These are phyloP conservation scores for Tilletia horrida DNA, from an alignment of 1,284 basidiomycete genomes.

Conservation along the genomic window DNA sequence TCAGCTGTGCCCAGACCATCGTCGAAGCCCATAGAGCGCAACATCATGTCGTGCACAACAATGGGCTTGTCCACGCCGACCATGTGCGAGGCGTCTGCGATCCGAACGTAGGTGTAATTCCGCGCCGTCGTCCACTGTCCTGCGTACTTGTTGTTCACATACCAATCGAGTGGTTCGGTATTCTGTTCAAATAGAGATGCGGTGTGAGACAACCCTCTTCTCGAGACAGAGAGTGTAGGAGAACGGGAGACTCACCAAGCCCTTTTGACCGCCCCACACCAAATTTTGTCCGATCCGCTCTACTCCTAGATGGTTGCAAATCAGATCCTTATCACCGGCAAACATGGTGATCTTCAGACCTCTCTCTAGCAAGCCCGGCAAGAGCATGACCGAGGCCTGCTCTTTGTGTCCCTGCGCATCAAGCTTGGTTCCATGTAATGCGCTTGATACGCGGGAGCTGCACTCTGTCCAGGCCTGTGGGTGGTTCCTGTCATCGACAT, in stretches of 20 bases:
- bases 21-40: constrained; percentile 43
- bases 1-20: constrained; percentile 61
- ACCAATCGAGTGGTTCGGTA: constrained; percentile 61
- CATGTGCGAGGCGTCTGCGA: constrained; percentile 62
- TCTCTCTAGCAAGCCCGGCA: constrained; percentile 74
- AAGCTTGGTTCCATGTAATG: constrained; percentile 59
- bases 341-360: constrained; percentile 81
- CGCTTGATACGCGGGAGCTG: constrained; percentile 65
- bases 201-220: background rate
- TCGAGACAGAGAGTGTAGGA: background rate
- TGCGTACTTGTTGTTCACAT: constrained; percentile 70
- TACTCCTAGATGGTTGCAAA: constrained; percentile 86
- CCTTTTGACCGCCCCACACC: constrained; percentile 79
- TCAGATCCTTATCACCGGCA: constrained; percentile 89
- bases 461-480: constrained; percentile 88
- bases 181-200: background rate
- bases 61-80: constrained; percentile 85
- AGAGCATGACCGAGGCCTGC: constrained; percentile 70
- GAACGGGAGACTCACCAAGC: constrained; percentile 65
- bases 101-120: constrained; percentile 90
- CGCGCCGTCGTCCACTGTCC: constrained; percentile 86
- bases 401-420: constrained; percentile 36
- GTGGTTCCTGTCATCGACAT: constrained; percentile 67
- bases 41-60: constrained; percentile 93
- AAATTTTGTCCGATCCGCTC: constrained; percentile 78